These are phyloP conservation scores for Amaranthus hypochondriacus DNA, from an alignment of 148 eudicot genomes.

Conservation along the genomic window DNA sequence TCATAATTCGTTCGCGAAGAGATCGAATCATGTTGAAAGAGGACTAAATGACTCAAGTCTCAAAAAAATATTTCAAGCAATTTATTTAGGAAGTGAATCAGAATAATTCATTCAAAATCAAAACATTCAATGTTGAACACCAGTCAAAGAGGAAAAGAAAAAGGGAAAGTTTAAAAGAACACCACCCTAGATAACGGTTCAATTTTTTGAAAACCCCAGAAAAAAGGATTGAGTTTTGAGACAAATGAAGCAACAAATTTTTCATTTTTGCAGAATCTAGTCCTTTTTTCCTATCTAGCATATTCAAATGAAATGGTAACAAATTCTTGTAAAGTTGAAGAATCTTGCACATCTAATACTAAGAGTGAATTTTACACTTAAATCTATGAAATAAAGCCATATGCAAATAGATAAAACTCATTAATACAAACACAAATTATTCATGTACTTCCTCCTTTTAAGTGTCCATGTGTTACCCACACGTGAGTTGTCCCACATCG, in stretches of 20 bases:
- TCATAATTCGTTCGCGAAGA: neutral
- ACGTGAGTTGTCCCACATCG: too few relatives aligned
- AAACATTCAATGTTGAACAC: neutral
- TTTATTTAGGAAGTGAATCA: neutral
- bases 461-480: too few relatives aligned
- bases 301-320: neutral
- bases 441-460: neutral
- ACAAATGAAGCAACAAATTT: constrained; percentile 10
- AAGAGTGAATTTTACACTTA: neutral
- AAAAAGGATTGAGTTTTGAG: constrained; percentile 13
- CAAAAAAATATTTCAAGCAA: neutral
- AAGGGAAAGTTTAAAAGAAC: constrained; percentile 12
- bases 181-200: constrained; percentile 1
- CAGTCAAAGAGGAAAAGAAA: constrained; percentile 10
- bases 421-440: neutral
- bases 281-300: constrained; percentile 10
- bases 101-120: neutral
- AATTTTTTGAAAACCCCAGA: neutral
- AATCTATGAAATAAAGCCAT: neutral
- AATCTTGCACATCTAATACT: neutral
- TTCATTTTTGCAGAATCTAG: neutral
- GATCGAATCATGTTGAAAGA: neutral
- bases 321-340: neutral
- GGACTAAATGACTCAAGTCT: neutral
- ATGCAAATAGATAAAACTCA: neutral